Evolutionary conservation across 768 basidiomycete species (phyloP).

Genomic region (Steccherinum ochraceum): DNA sequence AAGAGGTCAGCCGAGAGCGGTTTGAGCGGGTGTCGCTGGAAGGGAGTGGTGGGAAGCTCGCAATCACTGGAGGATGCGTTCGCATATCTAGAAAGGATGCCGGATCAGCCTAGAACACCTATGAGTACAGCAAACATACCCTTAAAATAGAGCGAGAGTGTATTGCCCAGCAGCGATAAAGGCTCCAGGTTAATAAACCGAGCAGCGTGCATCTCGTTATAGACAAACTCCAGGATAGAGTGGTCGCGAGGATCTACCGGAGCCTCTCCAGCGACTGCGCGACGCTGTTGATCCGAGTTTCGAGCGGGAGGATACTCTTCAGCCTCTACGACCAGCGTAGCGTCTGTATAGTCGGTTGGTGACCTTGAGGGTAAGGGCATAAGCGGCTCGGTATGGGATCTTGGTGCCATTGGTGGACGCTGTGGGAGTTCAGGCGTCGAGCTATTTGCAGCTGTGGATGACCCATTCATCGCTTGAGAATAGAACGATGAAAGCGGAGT

Average conservation of each 20-base stretch:
- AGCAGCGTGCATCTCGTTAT: conserved; percentile 59
- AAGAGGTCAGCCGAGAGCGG: too few species aligned
- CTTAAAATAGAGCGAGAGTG: conserved; percentile 54
- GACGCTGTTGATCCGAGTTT: background rate
- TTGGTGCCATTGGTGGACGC: background rate
- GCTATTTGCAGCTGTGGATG: background rate
- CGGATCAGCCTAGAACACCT: background rate
- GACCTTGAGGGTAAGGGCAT: background rate
- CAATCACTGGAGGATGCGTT: conserved; percentile 56
- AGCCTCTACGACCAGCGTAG: background rate
- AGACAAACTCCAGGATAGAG: conserved; percentile 54
- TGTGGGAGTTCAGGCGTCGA: background rate
- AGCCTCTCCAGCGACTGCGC: background rate
- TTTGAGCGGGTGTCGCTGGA: background rate
- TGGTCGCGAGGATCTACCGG: conserved; percentile 63
- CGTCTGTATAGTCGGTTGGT: background rate
- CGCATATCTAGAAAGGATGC: conserved; percentile 46
- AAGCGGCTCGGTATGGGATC: background rate
- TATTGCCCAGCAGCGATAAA: conserved; percentile 51
- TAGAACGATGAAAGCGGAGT: background rate
- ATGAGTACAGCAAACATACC: conserved; percentile 30
- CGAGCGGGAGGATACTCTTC: background rate
- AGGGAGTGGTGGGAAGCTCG: conserved; percentile 48
- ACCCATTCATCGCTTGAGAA: background rate
- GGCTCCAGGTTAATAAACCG: conserved; percentile 66